These are phyloP conservation scores for Amphichorda felina DNA, from an alignment of 2,329 filamentous ascomycete species.

Conservation along the genomic window DNA sequence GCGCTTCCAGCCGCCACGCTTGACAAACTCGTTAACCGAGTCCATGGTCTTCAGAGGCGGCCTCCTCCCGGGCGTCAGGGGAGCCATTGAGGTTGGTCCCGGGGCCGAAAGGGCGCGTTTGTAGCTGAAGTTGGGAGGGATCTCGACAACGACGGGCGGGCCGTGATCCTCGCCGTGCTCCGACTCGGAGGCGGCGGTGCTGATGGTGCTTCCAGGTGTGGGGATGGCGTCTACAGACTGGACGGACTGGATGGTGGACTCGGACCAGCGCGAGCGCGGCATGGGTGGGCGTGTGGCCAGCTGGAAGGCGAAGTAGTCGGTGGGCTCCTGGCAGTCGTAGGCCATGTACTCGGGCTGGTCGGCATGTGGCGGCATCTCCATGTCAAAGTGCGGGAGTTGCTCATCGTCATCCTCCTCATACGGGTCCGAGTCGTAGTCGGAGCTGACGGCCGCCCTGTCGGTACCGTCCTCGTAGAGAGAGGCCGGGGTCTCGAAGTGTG, in stretches of 20 bases:
- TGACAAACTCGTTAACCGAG: slow-evolving; percentile 27
- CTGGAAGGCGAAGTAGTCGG: slow-evolving; percentile 21
- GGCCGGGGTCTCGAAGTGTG: not conserved
- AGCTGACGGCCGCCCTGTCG: not conserved
- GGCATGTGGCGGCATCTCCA: slow-evolving; percentile 17
- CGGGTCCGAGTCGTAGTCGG: slow-evolving; percentile 10
- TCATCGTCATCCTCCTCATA: slow-evolving; percentile 12
- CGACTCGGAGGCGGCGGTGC: slow-evolving; percentile 4
- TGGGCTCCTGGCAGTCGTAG: slow-evolving; percentile 11
- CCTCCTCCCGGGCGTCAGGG: slow-evolving; percentile 10
- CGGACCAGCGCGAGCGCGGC: slow-evolving; percentile 27
- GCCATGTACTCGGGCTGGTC: slow-evolving; percentile 11
- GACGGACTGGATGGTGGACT: slow-evolving; percentile 24
- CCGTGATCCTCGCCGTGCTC: slow-evolving; percentile 5
- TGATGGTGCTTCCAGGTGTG: slow-evolving; percentile 8
- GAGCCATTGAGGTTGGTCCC: slow-evolving; percentile 7
- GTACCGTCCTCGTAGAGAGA: slow-evolving; percentile 1
- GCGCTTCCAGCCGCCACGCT: slow-evolving; percentile 31
- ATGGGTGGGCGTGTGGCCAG: slow-evolving; percentile 16
- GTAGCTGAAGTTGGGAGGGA: slow-evolving; percentile 21
- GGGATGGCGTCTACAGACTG: slow-evolving; percentile 10
- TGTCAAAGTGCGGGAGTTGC: slow-evolving; percentile 7
- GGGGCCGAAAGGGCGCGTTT: slow-evolving; percentile 4
- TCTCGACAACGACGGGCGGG: slow-evolving; percentile 9
- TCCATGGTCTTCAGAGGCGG: slow-evolving; percentile 25